Evolutionary conservation across 1,284 basidiomycete species (phyloP), one percentile per base, ranked within the genome.

Genomic region (Pisolithus thermaeus): DNA sequence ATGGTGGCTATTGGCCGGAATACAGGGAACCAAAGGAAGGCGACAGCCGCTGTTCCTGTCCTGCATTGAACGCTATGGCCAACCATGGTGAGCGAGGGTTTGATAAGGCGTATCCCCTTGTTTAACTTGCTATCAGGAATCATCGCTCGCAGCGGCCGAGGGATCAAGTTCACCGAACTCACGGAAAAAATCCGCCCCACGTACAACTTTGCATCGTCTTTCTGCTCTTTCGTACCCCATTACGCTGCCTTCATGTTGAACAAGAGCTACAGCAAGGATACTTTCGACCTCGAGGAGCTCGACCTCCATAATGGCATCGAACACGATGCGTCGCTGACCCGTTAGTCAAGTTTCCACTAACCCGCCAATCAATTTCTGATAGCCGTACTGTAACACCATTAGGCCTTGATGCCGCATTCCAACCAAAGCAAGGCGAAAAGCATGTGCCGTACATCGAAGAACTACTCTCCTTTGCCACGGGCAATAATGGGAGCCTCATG

Each of bases 261-360:
- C 7, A 79, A 75, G 57, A 72, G 70, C 42, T 87, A 86, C 59
- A 62, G 58, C 51, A 73, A 70, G 40, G 87, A 81, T 52, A 78
- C 70, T 3, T 79, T 87, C 56, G 77, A 88, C 59, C 70, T 90
- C 22, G 65, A 70, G 11, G 86, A 89, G 47, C 70, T 90, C 37
- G 75, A 77, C 59, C 63, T 83, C 27, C 87, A 90, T 64, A 89
- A 88, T 56, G 81, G 81, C 8, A 90, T 90, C 52, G 87, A 90
- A 58, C 87, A 90, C 57, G 87, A 90, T 57, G 87, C 73, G 0
- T 89, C 86, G 3, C 70, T 90, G 25, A 77, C 77, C 36, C 78
- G 87, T 89, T 63, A 49, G 80, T 74, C 16, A 30, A n/a, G 22
- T 47, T 2, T 20, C 20, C 23, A n/a, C 20, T 20, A 11, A 1